These are phyloP conservation scores for Globisporangium megalacanthum DNA, from an alignment of 352 stramenopile species.

Conservation along the genomic window DNA sequence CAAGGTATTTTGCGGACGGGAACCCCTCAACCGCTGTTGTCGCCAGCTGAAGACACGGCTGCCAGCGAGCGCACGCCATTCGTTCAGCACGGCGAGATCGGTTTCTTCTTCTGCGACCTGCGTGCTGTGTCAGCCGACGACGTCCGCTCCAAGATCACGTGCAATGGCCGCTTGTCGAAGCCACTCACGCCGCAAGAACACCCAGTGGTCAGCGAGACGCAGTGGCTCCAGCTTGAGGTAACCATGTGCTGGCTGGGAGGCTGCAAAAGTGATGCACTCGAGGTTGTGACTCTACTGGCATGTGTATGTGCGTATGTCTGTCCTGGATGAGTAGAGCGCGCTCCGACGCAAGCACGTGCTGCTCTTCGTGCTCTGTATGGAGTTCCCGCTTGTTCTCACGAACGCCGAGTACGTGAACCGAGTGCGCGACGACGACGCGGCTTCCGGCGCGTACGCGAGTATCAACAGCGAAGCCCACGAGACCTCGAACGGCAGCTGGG, in stretches of 20 bases:
- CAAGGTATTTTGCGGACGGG: neutral
- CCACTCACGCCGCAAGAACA: constrained; percentile 45
- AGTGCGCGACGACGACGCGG: constrained; percentile 26
- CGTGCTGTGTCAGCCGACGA: constrained; percentile 23
- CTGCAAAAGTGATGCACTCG: neutral
- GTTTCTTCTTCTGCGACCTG: constrained; percentile 68
- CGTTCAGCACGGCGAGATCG: constrained; percentile 38
- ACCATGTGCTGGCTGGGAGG: neutral
- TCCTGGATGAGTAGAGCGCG: constrained; percentile 23
- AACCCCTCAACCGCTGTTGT: neutral
- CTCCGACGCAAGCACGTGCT: constrained; percentile 63
- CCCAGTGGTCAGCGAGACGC: constrained; percentile 51
- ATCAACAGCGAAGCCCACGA: neutral
- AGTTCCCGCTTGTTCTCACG: constrained; percentile 62
- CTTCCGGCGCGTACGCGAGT: neutral
- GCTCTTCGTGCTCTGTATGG: constrained; percentile 55
- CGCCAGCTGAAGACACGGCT: neutral
- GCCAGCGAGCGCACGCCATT: constrained; percentile 8
- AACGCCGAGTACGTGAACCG: constrained; percentile 36
- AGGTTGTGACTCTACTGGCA: neutral
- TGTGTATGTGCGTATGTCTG: neutral
- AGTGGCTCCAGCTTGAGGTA: constrained; percentile 70
- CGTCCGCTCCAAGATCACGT: constrained; percentile 45
- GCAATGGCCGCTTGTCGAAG: constrained; percentile 47
- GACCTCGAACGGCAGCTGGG: constrained; percentile 16